Evolutionary conservation across 805 yeast genomes (phyloP).

Genomic region (Deakozyma indianensis): DNA sequence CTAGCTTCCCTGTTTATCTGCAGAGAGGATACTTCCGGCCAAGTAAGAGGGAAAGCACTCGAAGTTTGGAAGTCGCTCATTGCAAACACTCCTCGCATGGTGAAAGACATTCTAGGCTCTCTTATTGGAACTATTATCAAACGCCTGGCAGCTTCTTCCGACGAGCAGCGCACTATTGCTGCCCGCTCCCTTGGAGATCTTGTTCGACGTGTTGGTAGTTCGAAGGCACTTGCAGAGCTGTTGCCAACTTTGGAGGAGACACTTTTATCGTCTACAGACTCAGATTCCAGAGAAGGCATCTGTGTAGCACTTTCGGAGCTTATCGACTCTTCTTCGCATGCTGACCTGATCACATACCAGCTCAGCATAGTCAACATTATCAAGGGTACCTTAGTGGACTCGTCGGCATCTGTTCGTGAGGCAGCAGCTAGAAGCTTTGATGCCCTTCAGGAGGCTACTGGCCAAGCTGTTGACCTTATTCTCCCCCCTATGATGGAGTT

Average conservation of each 20-base stretch:
- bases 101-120: slow-evolving; percentile 80
- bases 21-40: slow-evolving; percentile 79
- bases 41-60: slow-evolving; percentile 77
- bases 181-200: slow-evolving; percentile 90
- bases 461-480: slow-evolving; percentile 76
- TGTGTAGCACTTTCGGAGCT: slow-evolving; percentile 87
- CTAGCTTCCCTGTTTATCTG: slow-evolving; percentile 81
- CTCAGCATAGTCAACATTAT: slow-evolving; percentile 58
- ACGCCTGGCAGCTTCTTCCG: slow-evolving; percentile 71
- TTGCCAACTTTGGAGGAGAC: slow-evolving; percentile 72
- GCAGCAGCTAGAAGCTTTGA: slow-evolving; percentile 91
- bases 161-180: slow-evolving; percentile 68
- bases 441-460: slow-evolving; percentile 65
- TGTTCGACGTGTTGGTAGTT: slow-evolving; percentile 77
- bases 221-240: slow-evolving; percentile 67
- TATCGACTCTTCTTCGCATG: slow-evolving; percentile 47
- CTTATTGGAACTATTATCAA: slow-evolving; percentile 68
- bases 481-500: slow-evolving; percentile 67
- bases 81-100: slow-evolving; percentile 87
- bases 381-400: slow-evolving; percentile 65
- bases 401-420: slow-evolving; percentile 60
- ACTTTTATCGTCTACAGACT: slow-evolving; percentile 37
- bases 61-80: slow-evolving; percentile 97
- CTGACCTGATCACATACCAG: slow-evolving; percentile 50
- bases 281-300: slow-evolving; percentile 90